Evolutionary conservation across 2,329 filamentous ascomycete genomes (phyloP), one percentile per base, ranked within the genome.

Genomic region (Fusarium sp.): DNA sequence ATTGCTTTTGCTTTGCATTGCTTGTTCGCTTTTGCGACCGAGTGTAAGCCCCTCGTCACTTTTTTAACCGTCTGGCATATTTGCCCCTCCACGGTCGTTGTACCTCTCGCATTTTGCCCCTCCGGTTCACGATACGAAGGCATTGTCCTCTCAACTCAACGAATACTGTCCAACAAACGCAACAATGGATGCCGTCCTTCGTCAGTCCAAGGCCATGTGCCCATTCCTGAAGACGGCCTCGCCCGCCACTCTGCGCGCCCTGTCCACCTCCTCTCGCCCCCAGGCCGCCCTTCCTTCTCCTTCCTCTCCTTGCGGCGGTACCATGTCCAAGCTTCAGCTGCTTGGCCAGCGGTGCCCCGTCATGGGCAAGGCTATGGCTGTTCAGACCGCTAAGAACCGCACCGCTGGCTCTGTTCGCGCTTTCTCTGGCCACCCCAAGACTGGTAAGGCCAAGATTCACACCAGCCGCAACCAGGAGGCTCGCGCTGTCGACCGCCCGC

Each of bases 181-280:
- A 71, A 55, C 24, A 64, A 99, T 99, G 96, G 96, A 99, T 87
- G 88, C 93, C 76, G 90, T 98, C 75, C 90, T 98, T 76, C 94
- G 94, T 81, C 94, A 98, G 83, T 98, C 94, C 80, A 94, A 94
- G 87, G 90, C 92, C 79, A 92, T 99, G 91, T 99, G 96, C 84
- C 96, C 96, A 57, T 99, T 99, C 84, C 86, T 99, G 81, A 95
- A 94, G 86, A 93, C 94, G 83, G 95, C 96, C 36, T 95, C 94
- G 38, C 94, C 95, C 73, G 92, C 94, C 74, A 94, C 94, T 58
- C 89, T 99, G 69, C 94, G 96, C 74, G 92, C 94, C 62, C 88
- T 99, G 77, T 97, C 92, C 49, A 94, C 91, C 62, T 87, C 92
- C 56, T 89, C 84, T 83, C 81, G 89, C 83, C 78, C 88, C 73